Evolutionary conservation across 352 stramenopile species (phyloP), one percentile per base, ranked within the genome.

Genomic region (Phytophthora lateralis): DNA sequence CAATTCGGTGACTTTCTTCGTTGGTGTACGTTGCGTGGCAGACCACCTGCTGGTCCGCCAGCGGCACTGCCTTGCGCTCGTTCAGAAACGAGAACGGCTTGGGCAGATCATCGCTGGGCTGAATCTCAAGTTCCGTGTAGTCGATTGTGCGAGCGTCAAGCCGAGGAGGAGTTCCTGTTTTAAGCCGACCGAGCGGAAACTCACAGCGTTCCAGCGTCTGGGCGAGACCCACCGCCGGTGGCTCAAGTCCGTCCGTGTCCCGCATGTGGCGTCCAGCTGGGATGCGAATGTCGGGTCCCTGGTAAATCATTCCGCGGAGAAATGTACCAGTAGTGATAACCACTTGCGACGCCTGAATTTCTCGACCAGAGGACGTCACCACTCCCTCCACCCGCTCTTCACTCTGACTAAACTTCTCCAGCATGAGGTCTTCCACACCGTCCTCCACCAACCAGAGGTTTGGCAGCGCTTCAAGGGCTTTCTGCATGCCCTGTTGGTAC

Each of bases 271-370:
- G 78, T 11, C 97, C 97, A 2, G 97, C 97, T n/a, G 86, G 87
- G 66, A 98, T 97, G 30, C 90, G 76, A 41, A 92, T 80, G 65
- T 92, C 81, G 14, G 80, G 80, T 11, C 97, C 97, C 34, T 99
- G 86, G 67, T 98, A 98, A 41, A 98, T 94, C 55, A 98, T 95
- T 15, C 97, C 97, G 12, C 96, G 79, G 15, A 99, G 73, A 70
- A 99, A 99, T 15, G 97, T 99, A 14, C 97, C 97, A 2, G 97
- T 99, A 10, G 97, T 99, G 52, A 99, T 96, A 29, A 99, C 95
- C n/a, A 90, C 90, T 9, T 80, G 75, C 14, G 65, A 60, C 29
- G 72, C 76, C n/a, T 50, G 55, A 39, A 94, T 89, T 12, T 75
- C 69, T 6, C 67, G 66, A 5, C 81, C 85, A 0, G 80, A 83